Conservation (phyloP, 345 rosid genomes). For the thale cress (Arabidopsis thaliana) region DNA sequence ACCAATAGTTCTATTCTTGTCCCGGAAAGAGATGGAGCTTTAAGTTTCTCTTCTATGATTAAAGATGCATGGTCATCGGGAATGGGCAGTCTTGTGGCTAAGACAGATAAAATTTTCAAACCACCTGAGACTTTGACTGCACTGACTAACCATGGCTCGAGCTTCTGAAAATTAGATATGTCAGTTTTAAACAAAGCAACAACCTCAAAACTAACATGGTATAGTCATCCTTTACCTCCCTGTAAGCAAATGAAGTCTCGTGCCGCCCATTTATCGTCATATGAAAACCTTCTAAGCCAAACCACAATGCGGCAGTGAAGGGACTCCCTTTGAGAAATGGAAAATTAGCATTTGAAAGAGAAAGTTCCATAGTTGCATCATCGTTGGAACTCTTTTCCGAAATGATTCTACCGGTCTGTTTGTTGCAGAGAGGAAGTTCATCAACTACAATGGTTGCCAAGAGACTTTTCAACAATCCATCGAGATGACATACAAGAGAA, state of each 20-base stretch:
- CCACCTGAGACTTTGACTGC: constrained; percentile 67
- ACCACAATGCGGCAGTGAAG: constrained; percentile 84
- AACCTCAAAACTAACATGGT: constrained; percentile 6
- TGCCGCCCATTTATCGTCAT: constrained; percentile 89
- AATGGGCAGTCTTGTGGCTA: constrained; percentile 79
- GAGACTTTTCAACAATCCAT: constrained; percentile 25
- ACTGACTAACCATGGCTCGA: constrained; percentile 80
- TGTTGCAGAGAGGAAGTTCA: constrained; percentile 80
- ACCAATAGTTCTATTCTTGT: constrained; percentile 65
- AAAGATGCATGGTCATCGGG: constrained; percentile 66
- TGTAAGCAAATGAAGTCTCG: constrained; percentile 78
- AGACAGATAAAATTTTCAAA: constrained; percentile 61
- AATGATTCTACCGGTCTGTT: constrained; percentile 56
- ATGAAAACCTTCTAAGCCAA: constrained; percentile 83
- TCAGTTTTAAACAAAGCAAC: constrained; percentile 7
- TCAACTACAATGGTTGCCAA: constrained; percentile 61
- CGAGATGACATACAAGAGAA: constrained; percentile 10
- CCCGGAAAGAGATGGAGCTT: constrained; percentile 61
- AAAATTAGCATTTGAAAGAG: constrained; percentile 61
- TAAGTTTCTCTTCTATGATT: constrained; percentile 64
- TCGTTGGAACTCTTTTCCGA: constrained; percentile 51
- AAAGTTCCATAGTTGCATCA: constrained; percentile 45
- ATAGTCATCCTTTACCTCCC: constrained; percentile 66
- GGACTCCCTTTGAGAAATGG: constrained; percentile 77
- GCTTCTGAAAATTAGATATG: constrained; percentile 56